Evolutionary conservation across 2,329 filamentous ascomycete genomes (phyloP).

Genomic region (Colletotrichum tropicicola): DNA sequence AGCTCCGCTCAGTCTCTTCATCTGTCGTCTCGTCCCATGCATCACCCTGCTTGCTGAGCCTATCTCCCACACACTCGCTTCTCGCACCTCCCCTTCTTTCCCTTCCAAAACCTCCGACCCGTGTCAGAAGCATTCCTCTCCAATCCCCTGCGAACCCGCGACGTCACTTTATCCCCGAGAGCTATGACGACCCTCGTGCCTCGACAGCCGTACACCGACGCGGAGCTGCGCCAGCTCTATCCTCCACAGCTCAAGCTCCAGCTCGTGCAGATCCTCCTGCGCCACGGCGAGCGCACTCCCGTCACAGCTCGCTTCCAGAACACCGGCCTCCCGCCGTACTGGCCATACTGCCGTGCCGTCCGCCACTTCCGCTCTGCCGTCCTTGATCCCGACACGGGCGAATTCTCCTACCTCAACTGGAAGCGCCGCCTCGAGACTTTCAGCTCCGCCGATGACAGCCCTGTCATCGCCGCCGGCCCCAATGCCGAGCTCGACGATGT

Average conservation of each 20-base stretch:
- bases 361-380: conserved; percentile 70
- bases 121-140: conserved; percentile 24
- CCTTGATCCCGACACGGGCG: conserved; percentile 49
- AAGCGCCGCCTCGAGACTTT: conserved; percentile 86
- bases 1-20: not conserved
- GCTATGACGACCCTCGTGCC: conserved; percentile 82
- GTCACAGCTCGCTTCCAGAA: conserved; percentile 90
- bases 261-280: conserved; percentile 87
- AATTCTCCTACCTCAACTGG: conserved; percentile 63
- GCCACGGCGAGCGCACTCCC: conserved; percentile 84
- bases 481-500: conserved; percentile 78
- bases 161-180: conserved; percentile 3
- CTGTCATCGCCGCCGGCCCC: conserved; percentile 74
- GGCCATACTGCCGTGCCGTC: conserved; percentile 90
- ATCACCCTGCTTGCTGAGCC: conserved; percentile 5
- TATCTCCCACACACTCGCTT: not conserved
- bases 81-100: not conserved
- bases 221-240: conserved; percentile 85
- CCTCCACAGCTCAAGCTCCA: conserved; percentile 82
- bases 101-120: not conserved
- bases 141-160: not conserved
- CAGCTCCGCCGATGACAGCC: conserved; percentile 69
- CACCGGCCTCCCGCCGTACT: conserved; percentile 72
- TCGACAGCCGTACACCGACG: conserved; percentile 78
- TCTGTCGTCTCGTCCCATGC: conserved; percentile 7